These are phyloP conservation scores for Pseudoperonospora humuli DNA, from an alignment of 352 stramenopile species.

Conservation along the genomic window DNA sequence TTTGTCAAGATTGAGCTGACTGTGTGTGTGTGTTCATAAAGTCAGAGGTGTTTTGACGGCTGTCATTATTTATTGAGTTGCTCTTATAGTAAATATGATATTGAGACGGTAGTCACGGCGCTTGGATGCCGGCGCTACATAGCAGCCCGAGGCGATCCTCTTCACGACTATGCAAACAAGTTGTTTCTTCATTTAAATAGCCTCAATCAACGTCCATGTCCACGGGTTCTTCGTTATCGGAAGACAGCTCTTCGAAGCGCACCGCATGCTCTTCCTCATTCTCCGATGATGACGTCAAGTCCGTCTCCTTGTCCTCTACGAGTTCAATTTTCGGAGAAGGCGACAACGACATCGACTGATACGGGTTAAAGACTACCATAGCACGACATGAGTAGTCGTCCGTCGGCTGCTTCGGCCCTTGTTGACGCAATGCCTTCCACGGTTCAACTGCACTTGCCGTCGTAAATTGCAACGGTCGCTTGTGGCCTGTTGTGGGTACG, in stretches of 20 bases:
- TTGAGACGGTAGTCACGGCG: no score
- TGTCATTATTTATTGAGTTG: no score
- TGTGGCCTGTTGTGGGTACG: conserved; percentile 12
- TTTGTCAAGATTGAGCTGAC: no score
- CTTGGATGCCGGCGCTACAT: no score
- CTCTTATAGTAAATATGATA: no score
- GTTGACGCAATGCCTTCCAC: conserved; percentile 15
- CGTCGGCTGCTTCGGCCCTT: not conserved
- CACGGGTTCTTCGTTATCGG: conserved; percentile 59
- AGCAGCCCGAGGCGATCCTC: no score
- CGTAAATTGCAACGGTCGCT: conserved; percentile 14
- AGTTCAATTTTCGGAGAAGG: conserved; percentile 38
- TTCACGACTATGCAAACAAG: no score
- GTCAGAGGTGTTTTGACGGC: no score
- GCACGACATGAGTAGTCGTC: conserved; percentile 33
- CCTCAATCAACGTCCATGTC: conserved; percentile 64
- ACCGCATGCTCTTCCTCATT: conserved; percentile 36
- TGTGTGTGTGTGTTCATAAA: no score
- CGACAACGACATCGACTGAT: conserved; percentile 19
- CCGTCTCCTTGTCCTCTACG: conserved; percentile 33
- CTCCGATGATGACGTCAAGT: conserved; percentile 4
- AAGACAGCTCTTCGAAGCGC: conserved; percentile 62
- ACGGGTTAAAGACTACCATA: conserved; percentile 54
- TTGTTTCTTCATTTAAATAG: not conserved
- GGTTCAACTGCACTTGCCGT: not conserved